These are phyloP conservation scores for Crithidia mellificae DNA, from an alignment of 208 protist genomes.

Conservation along the genomic window DNA sequence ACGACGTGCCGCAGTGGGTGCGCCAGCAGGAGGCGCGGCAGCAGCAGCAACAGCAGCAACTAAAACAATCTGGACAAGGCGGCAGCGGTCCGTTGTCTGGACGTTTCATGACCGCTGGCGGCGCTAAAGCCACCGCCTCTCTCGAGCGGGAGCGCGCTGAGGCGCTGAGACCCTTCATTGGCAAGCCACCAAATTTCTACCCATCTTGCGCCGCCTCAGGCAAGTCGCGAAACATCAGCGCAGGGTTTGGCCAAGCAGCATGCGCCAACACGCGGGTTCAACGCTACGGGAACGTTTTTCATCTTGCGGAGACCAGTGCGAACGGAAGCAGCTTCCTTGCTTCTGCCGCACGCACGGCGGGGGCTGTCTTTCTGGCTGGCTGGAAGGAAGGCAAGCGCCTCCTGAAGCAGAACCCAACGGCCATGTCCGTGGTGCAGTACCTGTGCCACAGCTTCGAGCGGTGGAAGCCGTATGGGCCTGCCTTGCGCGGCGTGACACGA, in stretches of 20 bases:
- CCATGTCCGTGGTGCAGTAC: conserved; percentile 50
- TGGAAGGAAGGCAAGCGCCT: conserved; percentile 38
- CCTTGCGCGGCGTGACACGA: background rate
- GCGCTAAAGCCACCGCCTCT: background rate
- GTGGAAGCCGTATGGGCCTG: conserved; percentile 22
- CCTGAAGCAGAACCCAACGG: conserved; percentile 52
- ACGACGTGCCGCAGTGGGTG: conserved; percentile 32
- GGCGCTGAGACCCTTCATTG: conserved; percentile 7
- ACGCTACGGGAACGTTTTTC: background rate
- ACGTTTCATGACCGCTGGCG: background rate
- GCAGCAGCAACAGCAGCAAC: conserved; percentile 5
- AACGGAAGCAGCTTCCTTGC: too few species aligned
- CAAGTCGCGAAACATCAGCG: background rate
- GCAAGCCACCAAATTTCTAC: conserved; percentile 20
- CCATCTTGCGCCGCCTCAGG: conserved; percentile 25
- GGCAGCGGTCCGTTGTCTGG: too few species aligned
- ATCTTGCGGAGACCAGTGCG: background rate
- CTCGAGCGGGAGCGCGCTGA: conserved; percentile 4
- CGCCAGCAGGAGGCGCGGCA: conserved; percentile 17
- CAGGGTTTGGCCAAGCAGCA: background rate
- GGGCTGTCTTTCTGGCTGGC: background rate
- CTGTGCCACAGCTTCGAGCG: conserved; percentile 40
- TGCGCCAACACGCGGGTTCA: background rate
- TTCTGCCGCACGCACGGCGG: background rate
- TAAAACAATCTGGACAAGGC: background rate